phyloP scores from a whole-genome alignment of 306 rosid species.

The Hylodesmum podocarpum region DNA sequence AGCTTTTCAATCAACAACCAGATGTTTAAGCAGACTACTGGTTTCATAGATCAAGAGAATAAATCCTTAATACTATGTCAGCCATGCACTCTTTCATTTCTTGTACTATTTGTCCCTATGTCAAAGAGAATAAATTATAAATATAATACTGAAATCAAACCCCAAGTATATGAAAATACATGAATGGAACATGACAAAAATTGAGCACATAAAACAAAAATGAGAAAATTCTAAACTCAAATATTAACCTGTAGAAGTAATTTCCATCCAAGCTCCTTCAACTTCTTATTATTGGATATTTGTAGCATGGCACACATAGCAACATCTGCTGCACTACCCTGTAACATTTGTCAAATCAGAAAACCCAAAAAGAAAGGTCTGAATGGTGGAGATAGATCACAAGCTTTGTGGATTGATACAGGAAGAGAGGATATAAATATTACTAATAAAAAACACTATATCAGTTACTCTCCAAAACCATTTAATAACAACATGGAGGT shows the following conservation, averaged over 20 bases:
- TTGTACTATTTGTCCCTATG: neutral
- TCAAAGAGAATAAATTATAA: neutral
- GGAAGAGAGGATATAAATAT: neutral
- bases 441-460: neutral
- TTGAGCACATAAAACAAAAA: neutral
- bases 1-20: constrained; percentile 6
- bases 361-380: neutral
- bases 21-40: neutral
- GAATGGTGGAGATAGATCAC: neutral
- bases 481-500: neutral
- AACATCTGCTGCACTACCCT: constrained; percentile 99
- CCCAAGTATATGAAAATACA: neutral
- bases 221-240: constrained; percentile 1
- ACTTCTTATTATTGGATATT: constrained; percentile 58
- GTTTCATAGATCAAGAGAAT: neutral
- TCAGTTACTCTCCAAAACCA: neutral
- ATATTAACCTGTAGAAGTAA: constrained; percentile 86
- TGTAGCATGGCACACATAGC: constrained; percentile 99
- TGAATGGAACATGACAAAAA: constrained; percentile 8
- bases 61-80: too few relatives aligned
- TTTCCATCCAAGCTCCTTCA: constrained; percentile 93
- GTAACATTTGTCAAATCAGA: constrained; percentile 41
- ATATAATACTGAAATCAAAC: neutral
- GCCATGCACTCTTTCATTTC: neutral
- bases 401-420: neutral